Evolutionary conservation across 352 stramenopile genomes (phyloP).

Genomic region (Globisporangium apiculatum): DNA sequence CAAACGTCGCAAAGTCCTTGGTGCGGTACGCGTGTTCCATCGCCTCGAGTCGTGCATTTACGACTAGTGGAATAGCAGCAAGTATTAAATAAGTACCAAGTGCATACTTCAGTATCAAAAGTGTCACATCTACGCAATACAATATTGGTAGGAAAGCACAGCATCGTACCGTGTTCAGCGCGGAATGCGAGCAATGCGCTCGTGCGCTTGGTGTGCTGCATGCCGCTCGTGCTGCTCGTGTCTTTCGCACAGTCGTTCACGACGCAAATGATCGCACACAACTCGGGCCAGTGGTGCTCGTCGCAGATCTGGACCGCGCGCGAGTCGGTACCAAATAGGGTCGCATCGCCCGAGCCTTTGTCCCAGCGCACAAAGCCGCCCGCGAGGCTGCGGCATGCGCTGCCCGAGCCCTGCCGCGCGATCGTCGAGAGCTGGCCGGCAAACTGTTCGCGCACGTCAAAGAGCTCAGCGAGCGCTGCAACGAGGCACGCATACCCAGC

Average conservation of each 20-base stretch:
- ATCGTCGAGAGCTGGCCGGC: conserved; percentile 89
- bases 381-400: conserved; percentile 93
- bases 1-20: conserved; percentile 94
- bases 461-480: conserved; percentile 85
- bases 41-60: conserved; percentile 74
- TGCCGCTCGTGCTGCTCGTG: conserved; percentile 94
- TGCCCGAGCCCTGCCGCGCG: conserved; percentile 93
- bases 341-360: conserved; percentile 68
- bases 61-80: conserved; percentile 28
- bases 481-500: conserved; percentile 96
- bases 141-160: not conserved
- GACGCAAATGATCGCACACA: conserved; percentile 95
- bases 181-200: conserved; percentile 89
- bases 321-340: conserved; percentile 64
- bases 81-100: not conserved
- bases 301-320: conserved; percentile 67
- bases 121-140: not conserved
- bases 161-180: conserved; percentile 28
- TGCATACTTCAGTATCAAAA: not conserved
- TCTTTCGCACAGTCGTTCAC: conserved; percentile 96
- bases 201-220: conserved; percentile 92
- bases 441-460: conserved; percentile 84
- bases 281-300: conserved; percentile 90
- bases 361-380: conserved; percentile 97
- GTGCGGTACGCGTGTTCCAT: conserved; percentile 88